A percentile compares a stretch with the other conserved stretches of the same genome.
phyloP scores from a whole-genome alignment of 164 flowering plant genomes.

The Echeveria elegans region DNA sequence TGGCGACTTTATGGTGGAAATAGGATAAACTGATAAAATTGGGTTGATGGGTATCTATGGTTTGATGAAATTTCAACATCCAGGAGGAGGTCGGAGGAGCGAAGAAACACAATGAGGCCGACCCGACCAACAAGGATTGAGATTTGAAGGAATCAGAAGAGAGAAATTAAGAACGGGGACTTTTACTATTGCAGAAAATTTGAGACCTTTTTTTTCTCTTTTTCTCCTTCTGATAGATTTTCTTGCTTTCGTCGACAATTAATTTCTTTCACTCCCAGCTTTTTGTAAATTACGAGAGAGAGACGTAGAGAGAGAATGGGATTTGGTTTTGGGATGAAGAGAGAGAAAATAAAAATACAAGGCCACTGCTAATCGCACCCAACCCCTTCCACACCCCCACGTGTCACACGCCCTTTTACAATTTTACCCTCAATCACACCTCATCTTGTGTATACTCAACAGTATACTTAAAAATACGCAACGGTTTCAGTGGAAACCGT shows the following conservation, averaged over 20 bases:
- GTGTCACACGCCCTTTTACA: neutral
- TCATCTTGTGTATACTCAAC: too few relatives aligned
- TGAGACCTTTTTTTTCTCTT: neutral
- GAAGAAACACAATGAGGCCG: neutral
- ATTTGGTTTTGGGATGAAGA: neutral
- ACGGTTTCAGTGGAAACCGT: too few relatives aligned
- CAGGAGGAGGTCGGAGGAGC: neutral
- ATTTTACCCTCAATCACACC: too few relatives aligned
- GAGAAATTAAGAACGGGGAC: neutral
- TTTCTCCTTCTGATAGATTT: too few relatives aligned
- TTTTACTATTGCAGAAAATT: neutral
- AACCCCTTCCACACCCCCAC: too few relatives aligned
- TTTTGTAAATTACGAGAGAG: neutral
- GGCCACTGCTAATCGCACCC: too few relatives aligned
- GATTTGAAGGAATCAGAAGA: neutral
- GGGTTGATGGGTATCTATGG: neutral
- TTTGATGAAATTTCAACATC: neutral
- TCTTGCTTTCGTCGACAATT: neutral
- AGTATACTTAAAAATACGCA: too few relatives aligned
- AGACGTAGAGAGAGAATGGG: neutral
- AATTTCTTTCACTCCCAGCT: neutral
- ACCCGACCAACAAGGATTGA: constrained; percentile 1
- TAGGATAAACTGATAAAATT: neutral
- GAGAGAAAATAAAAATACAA: neutral
- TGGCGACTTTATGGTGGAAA: neutral